phyloP scores from a whole-genome alignment of 257 asterid genomes.

The Ballota nigra region DNA sequence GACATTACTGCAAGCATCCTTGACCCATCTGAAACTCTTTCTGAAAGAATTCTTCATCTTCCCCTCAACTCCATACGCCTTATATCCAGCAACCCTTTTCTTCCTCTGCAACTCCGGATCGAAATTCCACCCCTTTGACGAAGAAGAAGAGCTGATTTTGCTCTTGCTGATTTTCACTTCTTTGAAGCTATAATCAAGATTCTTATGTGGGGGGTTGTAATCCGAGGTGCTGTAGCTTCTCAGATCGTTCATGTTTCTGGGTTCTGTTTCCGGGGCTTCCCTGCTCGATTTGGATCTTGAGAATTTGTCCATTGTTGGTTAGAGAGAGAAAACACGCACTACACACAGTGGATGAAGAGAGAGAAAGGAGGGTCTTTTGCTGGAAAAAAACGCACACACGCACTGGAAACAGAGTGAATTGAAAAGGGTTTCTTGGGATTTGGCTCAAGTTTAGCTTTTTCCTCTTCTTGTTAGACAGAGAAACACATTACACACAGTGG shows the following conservation, averaged over 20 bases:
- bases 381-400: neutral
- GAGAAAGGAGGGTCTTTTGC: neutral
- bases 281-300: slow-evolving; percentile 56
- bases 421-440: slow-evolving; percentile 21
- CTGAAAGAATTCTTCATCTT: slow-evolving; percentile 69
- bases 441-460: no score
- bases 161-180: slow-evolving; percentile 41
- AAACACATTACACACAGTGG: no score
- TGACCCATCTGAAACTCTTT: slow-evolving; percentile 84
- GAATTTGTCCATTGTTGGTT: slow-evolving; percentile 39
- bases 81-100: slow-evolving; percentile 76
- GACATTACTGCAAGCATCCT: slow-evolving; percentile 47
- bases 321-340: no score
- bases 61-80: slow-evolving; percentile 69
- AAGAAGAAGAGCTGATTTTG: neutral
- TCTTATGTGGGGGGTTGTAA: slow-evolving; percentile 9
- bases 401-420: neutral
- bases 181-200: slow-evolving; percentile 14
- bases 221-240: slow-evolving; percentile 77
- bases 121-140: slow-evolving; percentile 53
- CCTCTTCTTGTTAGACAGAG: no score
- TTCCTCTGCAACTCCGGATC: slow-evolving; percentile 86
- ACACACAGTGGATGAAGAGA: neutral
- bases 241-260: slow-evolving; percentile 56
- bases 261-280: slow-evolving; percentile 28